Conservation (phyloP, 768 basidiomycete species). For the Gloeostereum incarnatum region DNA sequence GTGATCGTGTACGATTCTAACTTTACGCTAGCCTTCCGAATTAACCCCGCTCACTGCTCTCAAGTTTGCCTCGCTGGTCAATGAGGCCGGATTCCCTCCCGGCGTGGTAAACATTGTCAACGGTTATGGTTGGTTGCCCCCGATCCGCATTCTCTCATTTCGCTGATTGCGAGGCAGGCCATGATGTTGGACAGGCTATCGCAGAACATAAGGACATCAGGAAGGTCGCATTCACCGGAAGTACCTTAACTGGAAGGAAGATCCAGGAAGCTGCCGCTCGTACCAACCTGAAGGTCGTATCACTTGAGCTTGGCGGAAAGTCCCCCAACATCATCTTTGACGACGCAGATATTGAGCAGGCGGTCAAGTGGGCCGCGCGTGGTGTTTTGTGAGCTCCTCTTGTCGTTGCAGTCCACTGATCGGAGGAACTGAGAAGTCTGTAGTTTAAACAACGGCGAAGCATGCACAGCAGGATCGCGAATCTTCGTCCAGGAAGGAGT, state of each 20-base stretch:
- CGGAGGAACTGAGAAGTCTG: background rate
- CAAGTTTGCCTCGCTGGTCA: conserved; percentile 30
- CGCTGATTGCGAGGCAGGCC: conserved; percentile 28
- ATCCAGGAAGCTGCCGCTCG: conserved; percentile 52
- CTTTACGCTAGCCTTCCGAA: conserved; percentile 39
- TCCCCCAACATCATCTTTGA: conserved; percentile 53
- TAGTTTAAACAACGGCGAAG: conserved; percentile 47
- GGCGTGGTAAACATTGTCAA: conserved; percentile 55
- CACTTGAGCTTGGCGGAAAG: conserved; percentile 74
- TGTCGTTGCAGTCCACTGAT: background rate
- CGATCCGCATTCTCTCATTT: too few species aligned
- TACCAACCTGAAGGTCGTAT: conserved; percentile 53
- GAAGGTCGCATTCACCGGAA: conserved; percentile 67
- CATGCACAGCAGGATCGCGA: conserved; percentile 75
- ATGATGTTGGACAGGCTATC: conserved; percentile 47
- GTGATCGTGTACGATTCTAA: background rate
- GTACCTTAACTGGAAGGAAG: conserved; percentile 51
- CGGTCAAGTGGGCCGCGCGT: conserved; percentile 46
- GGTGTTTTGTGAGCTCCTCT: background rate
- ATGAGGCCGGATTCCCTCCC: conserved; percentile 52
- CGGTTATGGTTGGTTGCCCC: conserved; percentile 41
- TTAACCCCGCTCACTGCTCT: conserved; percentile 54
- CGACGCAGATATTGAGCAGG: conserved; percentile 47
- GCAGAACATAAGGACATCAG: conserved; percentile 43
- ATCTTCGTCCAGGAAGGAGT: conserved; percentile 74